Base-by-base conservation (phyloP, 1,139 yeast species). In the Debaryomyces subglobosus region DNA sequence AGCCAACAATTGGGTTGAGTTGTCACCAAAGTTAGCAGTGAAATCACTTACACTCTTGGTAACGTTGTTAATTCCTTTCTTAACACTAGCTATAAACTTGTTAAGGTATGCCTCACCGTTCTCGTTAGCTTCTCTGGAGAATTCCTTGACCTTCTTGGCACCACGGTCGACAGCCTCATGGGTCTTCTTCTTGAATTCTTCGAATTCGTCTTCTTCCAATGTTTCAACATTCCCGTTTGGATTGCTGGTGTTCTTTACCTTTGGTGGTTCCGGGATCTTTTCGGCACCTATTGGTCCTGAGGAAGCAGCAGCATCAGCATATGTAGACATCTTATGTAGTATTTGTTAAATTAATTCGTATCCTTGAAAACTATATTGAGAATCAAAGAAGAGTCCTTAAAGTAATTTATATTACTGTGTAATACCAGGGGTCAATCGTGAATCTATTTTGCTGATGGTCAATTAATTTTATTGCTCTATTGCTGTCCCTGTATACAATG, bases 281-380 rank as follows among this genome's bases (percentile, higher is more conserved):
- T 55, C 59, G 18, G 61, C 64, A 25, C 61, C 62, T 48, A 54
- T 53, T 39, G 75, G 74, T 9, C 73, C 74, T 4, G 74, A 65
- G 20, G 72, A 62, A 44, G 70, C 70, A 50, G 76, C 78, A 48
- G 73, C 77, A 47, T 72, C 71, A 40, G 77, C 74, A 70, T 72
- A 72, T 36, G 66, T 56, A 35, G 54, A 47, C 55, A 52, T 52
- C 24, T 30, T 39, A 7, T 29, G 8, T 30, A 30, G 18, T 30
- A 13, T 20, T 18, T 20, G n/a, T 40, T 37, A 37, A 15, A 13
- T 24, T 24, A 8, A 37, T 16, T 37, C 13, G 36, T 30, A 40
- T 29, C 33, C 33, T 40, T 40, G 29, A 39, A 25, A 27, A 29
- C 40, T 20, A 27, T 18, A 4, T 20, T 30, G 21, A 13, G n/a